These are phyloP conservation scores for Rhododendron kiyosumense DNA, from an alignment of 148 eudicot species.

Conservation along the genomic window DNA sequence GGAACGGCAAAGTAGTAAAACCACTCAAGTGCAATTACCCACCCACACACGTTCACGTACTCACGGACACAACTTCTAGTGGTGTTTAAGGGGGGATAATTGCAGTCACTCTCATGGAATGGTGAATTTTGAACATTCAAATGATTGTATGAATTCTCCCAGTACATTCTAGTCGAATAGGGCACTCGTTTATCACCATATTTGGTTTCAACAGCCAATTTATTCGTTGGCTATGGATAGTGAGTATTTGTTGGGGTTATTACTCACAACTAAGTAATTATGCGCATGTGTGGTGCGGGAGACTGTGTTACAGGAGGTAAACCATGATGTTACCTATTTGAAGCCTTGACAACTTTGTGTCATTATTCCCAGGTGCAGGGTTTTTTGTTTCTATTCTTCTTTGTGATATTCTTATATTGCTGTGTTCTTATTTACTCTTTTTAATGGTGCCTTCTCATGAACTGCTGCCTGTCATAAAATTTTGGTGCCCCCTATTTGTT, in stretches of 20 bases:
- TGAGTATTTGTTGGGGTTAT: not conserved
- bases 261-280: not conserved
- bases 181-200: not conserved
- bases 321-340: not conserved
- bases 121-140: not conserved
- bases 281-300: not conserved
- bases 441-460: not conserved
- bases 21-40: too few relatives aligned
- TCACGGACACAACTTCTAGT: too few relatives aligned
- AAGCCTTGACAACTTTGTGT: not conserved
- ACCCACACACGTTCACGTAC: too few relatives aligned
- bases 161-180: not conserved
- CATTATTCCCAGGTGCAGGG: not conserved
- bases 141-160: not conserved
- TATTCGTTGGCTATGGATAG: not conserved
- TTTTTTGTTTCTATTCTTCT: not conserved
- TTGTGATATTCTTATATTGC: not conserved
- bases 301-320: not conserved
- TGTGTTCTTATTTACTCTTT: not conserved
- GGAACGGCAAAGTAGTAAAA: too few relatives aligned
- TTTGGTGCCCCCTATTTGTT: not conserved
- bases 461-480: not conserved
- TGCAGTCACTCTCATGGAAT: not conserved
- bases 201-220: not conserved
- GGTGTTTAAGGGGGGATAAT: not conserved